Base-by-base conservation (phyloP, 805 yeast genomes). In the Metschnikowia shivogae region DNA sequence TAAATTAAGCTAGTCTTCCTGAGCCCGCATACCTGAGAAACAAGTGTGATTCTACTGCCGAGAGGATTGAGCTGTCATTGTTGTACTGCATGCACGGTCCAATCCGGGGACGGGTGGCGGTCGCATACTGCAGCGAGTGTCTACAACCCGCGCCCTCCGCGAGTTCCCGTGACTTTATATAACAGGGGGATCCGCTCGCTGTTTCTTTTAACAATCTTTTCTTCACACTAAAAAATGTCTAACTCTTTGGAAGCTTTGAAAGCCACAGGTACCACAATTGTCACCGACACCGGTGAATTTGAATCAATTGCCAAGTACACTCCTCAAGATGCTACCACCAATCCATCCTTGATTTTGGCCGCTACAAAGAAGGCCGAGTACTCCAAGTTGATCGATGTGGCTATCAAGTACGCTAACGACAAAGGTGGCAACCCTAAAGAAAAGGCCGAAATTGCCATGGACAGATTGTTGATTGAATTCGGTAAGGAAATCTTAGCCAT, bases 291-390 rank as follows among this genome's bases (percentile, higher is more conserved):
- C 52, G 99, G 99, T 76, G 99, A 93, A 72, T 93, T 93, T 68
- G 97, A 89, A 71, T 84, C 93, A 54, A 93, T 93, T 67, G 97
- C 97, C 65, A 89, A 90, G 73, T 93, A 86, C 78, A 88, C 93
- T 60, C 99, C 99, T 57, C 98, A 93, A 77, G 99, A 93, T 72
- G 96, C 99, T 57, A 93, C 99, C 60, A 93, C 99, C 67, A 93
- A 93, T 78, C 99, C 99, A 57, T 89, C 98, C 36, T 78, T 93
- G 75, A 92, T 93, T 62, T 77, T 93, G 60, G 98, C 98, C 55
- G 99, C 99, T 48, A 65, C 98, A 47, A 87, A 85, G 73, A 87
- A 89, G 76, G 71, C 89, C 35, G 89, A 85, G 65, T 93, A 93
- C 74, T 85, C 96, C 48, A 77, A 82, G 64, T 78, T 93, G 67